Percentiles rank a stretch among this genome's conserved stretches.
phyloP scores from a whole-genome alignment of 129 eudicot species.

The Flaveria robusta region DNA sequence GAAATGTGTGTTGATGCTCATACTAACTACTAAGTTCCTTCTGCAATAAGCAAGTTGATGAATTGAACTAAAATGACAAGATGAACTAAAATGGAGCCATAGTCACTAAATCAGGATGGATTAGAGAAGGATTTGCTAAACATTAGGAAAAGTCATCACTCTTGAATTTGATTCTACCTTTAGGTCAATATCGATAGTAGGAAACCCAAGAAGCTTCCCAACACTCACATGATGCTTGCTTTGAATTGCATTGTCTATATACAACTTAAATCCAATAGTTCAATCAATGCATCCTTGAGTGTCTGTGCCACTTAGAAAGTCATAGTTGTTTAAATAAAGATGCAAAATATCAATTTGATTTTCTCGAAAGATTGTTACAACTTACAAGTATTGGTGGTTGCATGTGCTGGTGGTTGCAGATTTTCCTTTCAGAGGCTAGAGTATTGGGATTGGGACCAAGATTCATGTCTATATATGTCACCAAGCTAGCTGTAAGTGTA shows the following conservation, averaged over 20 bases:
- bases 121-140: neutral
- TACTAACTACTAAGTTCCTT: neutral
- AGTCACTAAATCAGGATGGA: neutral
- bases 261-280: neutral
- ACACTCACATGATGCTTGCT: neutral
- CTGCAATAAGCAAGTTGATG: neutral
- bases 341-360: neutral
- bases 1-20: neutral
- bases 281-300: neutral
- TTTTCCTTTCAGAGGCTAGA: conserved; percentile 76
- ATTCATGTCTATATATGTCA: conserved; percentile 82
- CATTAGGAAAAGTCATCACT: neutral
- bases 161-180: neutral
- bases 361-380: neutral
- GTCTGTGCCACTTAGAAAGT: neutral
- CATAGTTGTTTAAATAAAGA: neutral
- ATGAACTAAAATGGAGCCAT: neutral
- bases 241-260: neutral
- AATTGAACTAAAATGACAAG: neutral
- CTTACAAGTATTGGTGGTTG: neutral
- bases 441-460: conserved; percentile 92
- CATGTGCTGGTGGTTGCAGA: conserved; percentile 42
- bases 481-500: conserved; percentile 74
- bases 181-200: neutral
- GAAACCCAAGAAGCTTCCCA: neutral